Conservation (phyloP, 164 flowering plant genomes). For the Tinospora cordifolia region DNA sequence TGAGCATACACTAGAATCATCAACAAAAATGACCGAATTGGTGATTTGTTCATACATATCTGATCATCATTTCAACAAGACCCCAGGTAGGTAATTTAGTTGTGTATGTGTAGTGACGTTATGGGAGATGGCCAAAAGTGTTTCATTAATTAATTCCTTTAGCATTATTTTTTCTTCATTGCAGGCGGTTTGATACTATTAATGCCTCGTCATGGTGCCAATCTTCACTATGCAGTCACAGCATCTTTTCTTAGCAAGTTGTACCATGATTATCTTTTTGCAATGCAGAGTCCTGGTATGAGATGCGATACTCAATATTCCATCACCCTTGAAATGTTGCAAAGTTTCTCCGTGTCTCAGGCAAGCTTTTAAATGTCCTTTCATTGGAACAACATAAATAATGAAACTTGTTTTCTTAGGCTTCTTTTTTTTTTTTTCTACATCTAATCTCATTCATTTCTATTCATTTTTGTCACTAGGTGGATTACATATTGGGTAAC, state of each 20-base stretch:
- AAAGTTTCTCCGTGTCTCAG: slow-evolving; percentile 49
- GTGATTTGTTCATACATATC: slow-evolving; percentile 56
- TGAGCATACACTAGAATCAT: slow-evolving; percentile 29
- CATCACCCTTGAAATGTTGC: slow-evolving; percentile 31
- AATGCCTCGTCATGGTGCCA: slow-evolving; percentile 26
- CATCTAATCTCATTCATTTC: background rate
- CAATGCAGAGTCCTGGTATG: slow-evolving; percentile 24
- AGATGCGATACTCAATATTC: slow-evolving; percentile 22
- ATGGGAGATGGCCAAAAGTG: background rate
- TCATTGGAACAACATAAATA: background rate
- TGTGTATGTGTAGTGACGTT: background rate
- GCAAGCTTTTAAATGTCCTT: slow-evolving; percentile 13
- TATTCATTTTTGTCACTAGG: slow-evolving; percentile 21
- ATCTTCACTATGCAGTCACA: slow-evolving; percentile 52
- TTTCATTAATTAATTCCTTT: background rate
- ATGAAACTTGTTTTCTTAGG: background rate
- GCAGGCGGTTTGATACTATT: slow-evolving; percentile 48
- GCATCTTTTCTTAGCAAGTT: slow-evolving; percentile 55
- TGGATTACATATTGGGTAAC: slow-evolving; percentile 57
- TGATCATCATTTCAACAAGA: slow-evolving; percentile 18
- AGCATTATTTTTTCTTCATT: background rate
- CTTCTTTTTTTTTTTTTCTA: background rate
- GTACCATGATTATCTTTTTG: slow-evolving; percentile 50
- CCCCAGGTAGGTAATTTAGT: slow-evolving; percentile 29
- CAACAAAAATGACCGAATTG: slow-evolving; percentile 25